A percentile compares a stretch with the other conserved stretches of the same genome.
phyloP scores from a whole-genome alignment of 2,329 filamentous ascomycete genomes.

The Scedosporium dehoogii region DNA sequence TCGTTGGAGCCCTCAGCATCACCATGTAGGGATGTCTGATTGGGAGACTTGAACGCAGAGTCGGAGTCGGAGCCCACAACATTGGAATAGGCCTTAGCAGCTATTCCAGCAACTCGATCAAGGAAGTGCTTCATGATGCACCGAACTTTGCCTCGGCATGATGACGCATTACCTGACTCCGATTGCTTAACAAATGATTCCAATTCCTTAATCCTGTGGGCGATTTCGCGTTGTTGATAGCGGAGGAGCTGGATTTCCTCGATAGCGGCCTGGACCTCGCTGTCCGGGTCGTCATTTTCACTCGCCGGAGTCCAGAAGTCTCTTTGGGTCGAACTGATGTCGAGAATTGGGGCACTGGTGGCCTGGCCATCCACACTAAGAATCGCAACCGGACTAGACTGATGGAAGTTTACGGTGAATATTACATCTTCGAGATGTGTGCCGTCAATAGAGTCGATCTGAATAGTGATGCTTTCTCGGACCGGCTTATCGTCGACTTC shows the following conservation, averaged over 20 bases:
- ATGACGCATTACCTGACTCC: slow-evolving; percentile 23
- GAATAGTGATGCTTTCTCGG: slow-evolving; percentile 33
- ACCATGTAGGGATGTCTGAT: neutral
- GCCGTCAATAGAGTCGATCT: slow-evolving; percentile 14
- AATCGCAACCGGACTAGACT: slow-evolving; percentile 31
- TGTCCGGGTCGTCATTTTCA: slow-evolving; percentile 14
- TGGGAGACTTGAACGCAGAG: neutral
- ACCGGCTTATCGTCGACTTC: slow-evolving; percentile 26
- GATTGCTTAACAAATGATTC: slow-evolving; percentile 31
- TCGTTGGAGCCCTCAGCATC: neutral
- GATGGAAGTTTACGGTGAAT: slow-evolving; percentile 35
- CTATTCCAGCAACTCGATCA: neutral
- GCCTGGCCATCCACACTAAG: slow-evolving; percentile 30
- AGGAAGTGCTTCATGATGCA: slow-evolving; percentile 2
- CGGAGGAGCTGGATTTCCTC: slow-evolving; percentile 33
- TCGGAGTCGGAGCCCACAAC: neutral
- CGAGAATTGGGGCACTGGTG: slow-evolving; percentile 17
- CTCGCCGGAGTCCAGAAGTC: slow-evolving; percentile 3
- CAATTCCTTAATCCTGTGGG: slow-evolving; percentile 19
- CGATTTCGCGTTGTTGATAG: slow-evolving; percentile 21
- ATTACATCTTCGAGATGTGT: slow-evolving; percentile 24
- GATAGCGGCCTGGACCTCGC: slow-evolving; percentile 29
- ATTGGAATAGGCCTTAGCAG: neutral
- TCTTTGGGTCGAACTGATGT: slow-evolving; percentile 8
- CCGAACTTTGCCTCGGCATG: slow-evolving; percentile 7